Evolutionary conservation across 129 eudicot species (phyloP), one percentile per base, ranked within the genome.

Genomic region (Lactuca sativa): DNA sequence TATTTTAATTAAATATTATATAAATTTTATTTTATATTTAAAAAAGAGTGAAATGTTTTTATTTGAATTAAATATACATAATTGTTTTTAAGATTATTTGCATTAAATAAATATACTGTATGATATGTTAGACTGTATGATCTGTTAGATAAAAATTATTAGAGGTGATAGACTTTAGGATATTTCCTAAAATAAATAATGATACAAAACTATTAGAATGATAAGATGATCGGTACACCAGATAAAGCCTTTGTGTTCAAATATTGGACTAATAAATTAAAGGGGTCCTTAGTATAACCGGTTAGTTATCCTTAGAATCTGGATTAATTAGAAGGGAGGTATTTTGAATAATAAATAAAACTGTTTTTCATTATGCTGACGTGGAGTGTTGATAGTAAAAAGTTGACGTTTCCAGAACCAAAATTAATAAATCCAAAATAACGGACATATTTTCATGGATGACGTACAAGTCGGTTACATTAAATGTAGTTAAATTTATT

Each of bases 291-390:
- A 59, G 14, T 11, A 51, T 67, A 31, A 31, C 21, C 4, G 1
- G 52, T 12, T 47, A n/a, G 3, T 25, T 25, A 25, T 1, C 2
- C 30, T 25, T 25, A 25, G 30, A 25, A 25, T 21, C 41, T 53
- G 36, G 62, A 61, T 34, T 72, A 72, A 61, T 51, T 72, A 49
- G 30, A 38, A 72, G 25, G 40, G 36, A 3, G 25, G 54, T 36
- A 54, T 67, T 67, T 13, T 66, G 16, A 68, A 68, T 54, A 54
- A 32, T 10, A 5, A 66, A 10, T 17, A 7, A 44, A 49, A 15
- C 14, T 14, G 6, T 60, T 33, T 62, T 6, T 2, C 18, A 37
- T 8, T 15, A 38, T 62, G 49, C 31, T 62, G 66, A 62, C 14
- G 48, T 59, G 10, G 64, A n/a, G 11, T 53, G 43, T n/a, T 15